Base-by-base conservation (phyloP, 495 filamentous ascomycete genomes). In the Trichoderma asperelloides region DNA sequence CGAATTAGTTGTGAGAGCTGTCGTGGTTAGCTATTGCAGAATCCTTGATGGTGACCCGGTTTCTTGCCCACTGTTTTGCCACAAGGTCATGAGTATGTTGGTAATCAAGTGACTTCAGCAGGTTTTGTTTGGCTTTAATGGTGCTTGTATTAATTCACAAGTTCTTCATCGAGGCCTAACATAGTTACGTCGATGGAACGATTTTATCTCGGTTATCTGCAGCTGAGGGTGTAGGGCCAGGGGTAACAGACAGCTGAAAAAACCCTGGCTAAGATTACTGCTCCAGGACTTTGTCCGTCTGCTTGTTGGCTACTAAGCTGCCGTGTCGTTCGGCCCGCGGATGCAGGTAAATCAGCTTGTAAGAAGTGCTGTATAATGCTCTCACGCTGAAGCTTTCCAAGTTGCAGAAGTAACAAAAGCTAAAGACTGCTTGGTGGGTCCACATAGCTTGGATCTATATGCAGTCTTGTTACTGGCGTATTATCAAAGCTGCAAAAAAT, bases 131-230 rank as follows among this genome's bases (percentile, higher is more conserved):
- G 47, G 47, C 0, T 21, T n/a, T 51, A n/a, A 16, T 47, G 4
- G 43, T 7, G 7, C 43, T 15, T 4, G n/a, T 25, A 25, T 25
- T 1, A 23, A 37, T 7, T 51, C n/a, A 21, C 5, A 23, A 60
- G 12, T 55, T 18, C 55, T 30, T 27, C 55, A 60, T 11, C 55
- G 28, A 30, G 28, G 25, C 55, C 27, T 3, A 60, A 60, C 23
- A 18, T 2, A 60, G 47, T 51, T 51, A 51, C 47, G 47, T n/a
- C 47, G 47, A 51, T 51, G 47, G n/a, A 51, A 25, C 47, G 13
- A 60, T 27, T 28, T 5, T 60, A 60, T 60, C 55, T 60, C 55
- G 55, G 55, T 30, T 60, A 60, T 60, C 55, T 60, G 55, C 55
- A 60, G 55, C 55, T 60, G 55, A 60, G 55, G 25, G 16, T 25